A percentile compares a stretch with the other conserved stretches of the same genome.
These are phyloP conservation scores for Flaveria ramosissima DNA, from an alignment of 129 eudicot species.

Conservation along the genomic window DNA sequence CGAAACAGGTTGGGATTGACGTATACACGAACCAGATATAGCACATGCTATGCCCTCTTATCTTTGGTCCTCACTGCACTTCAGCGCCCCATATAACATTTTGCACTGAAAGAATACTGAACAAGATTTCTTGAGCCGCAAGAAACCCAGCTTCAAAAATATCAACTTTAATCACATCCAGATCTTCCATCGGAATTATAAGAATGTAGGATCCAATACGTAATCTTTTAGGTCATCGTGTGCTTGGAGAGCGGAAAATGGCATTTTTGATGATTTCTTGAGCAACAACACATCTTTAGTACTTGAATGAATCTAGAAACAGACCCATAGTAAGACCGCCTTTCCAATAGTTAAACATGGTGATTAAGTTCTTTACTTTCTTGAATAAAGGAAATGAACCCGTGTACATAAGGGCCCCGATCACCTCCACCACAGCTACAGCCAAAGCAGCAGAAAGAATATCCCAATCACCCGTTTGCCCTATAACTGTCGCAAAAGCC, in stretches of 20 bases:
- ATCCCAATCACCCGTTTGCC: slow-evolving; percentile 98
- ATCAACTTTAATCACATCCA: background rate
- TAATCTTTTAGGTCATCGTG: background rate
- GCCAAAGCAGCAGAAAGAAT: slow-evolving; percentile 83
- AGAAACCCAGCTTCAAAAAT: background rate
- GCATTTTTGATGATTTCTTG: background rate
- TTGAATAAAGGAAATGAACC: slow-evolving; percentile 49
- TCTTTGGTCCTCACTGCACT: slow-evolving; percentile 2
- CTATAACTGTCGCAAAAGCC: slow-evolving; percentile 85
- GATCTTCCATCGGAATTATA: background rate
- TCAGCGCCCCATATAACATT: no score
- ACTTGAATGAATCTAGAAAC: slow-evolving; percentile 86
- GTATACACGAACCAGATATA: background rate
- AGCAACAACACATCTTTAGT: slow-evolving; percentile 31
- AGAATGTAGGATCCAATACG: background rate
- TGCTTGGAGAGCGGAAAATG: background rate
- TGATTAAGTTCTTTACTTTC: slow-evolving; percentile 46
- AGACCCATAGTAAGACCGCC: slow-evolving; percentile 81
- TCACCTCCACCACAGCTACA: slow-evolving; percentile 78
- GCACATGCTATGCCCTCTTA: background rate
- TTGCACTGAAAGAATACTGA: slow-evolving; percentile 1
- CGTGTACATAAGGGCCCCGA: slow-evolving; percentile 82
- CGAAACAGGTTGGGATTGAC: no score
- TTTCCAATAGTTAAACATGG: slow-evolving; percentile 85
- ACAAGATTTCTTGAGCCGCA: slow-evolving; percentile 18